A percentile compares a stretch with the other conserved stretches of the same genome.
phyloP scores from a whole-genome alignment of 352 stramenopile species.

The Pythium myriotylum region DNA sequence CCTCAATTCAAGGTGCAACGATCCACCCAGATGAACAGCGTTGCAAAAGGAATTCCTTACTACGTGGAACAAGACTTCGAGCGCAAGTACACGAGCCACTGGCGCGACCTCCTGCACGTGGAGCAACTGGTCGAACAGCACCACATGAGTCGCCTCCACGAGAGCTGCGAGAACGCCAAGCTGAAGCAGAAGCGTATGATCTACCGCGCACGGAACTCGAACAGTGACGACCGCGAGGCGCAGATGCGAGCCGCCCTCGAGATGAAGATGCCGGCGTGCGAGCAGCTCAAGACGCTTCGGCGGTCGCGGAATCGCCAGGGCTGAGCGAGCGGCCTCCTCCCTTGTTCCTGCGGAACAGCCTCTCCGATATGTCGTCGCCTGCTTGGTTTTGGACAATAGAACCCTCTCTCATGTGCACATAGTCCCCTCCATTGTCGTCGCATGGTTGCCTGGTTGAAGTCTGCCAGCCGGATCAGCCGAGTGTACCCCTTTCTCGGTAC shows the following conservation, averaged over 20 bases:
- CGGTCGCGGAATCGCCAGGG: conserved; percentile 61
- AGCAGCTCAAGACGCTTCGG: conserved; percentile 71
- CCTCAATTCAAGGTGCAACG: conserved; percentile 77
- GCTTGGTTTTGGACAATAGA: conserved; percentile 9
- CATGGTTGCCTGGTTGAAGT: conserved; percentile 15
- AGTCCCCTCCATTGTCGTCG: neutral
- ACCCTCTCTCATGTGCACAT: neutral
- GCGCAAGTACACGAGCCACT: conserved; percentile 84
- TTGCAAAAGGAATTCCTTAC: conserved; percentile 87
- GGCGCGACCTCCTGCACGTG: conserved; percentile 79
- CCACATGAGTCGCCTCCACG: conserved; percentile 66
- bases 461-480: neutral
- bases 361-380: no score
- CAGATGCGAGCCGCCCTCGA: conserved; percentile 79
- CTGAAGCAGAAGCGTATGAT: conserved; percentile 88
- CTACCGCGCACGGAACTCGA: conserved; percentile 79
- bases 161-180: conserved; percentile 83
- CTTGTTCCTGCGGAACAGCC: neutral
- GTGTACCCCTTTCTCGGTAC: conserved; percentile 29
- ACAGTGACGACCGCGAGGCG: conserved; percentile 71
- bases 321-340: neutral
- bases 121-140: conserved; percentile 89
- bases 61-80: conserved; percentile 88
- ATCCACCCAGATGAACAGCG: conserved; percentile 77
- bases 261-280: conserved; percentile 86